These are phyloP conservation scores for Diatrype stigma DNA, from an alignment of 2,329 filamentous ascomycete species.

Conservation along the genomic window DNA sequence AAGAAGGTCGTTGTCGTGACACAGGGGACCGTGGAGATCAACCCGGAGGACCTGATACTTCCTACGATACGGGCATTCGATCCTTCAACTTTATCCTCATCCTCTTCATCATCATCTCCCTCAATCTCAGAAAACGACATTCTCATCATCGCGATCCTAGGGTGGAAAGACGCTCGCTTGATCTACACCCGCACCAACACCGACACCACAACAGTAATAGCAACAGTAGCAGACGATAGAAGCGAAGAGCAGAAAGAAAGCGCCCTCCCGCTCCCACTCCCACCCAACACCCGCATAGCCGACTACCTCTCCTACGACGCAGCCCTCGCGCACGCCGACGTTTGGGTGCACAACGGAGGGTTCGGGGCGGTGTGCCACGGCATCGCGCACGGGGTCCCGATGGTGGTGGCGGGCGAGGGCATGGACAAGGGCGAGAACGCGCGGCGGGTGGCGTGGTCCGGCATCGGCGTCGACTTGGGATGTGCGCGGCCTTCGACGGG, in stretches of 20 bases:
- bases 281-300: constrained; percentile 29
- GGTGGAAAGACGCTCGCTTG: constrained; percentile 28
- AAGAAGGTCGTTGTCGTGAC: constrained; percentile 34
- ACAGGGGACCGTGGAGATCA: constrained; percentile 36
- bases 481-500: constrained; percentile 23
- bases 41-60: constrained; percentile 33
- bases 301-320: constrained; percentile 37
- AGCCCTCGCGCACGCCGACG: constrained; percentile 30
- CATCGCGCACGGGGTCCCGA: constrained; percentile 35
- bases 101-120: neutral
- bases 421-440: constrained; percentile 39
- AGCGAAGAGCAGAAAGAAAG: too few relatives aligned
- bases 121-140: constrained; percentile 13
- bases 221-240: too few relatives aligned
- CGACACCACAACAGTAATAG: constrained; percentile 4
- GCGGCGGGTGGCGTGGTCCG: constrained; percentile 28
- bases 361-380: constrained; percentile 38
- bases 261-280: constrained; percentile 14
- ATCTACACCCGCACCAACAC: too few relatives aligned
- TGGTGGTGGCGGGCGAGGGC: constrained; percentile 36
- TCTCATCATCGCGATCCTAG: constrained; percentile 32
- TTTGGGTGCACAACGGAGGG: constrained; percentile 38
- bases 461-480: constrained; percentile 30
- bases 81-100: neutral
- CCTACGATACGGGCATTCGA: constrained; percentile 32